phyloP scores from a whole-genome alignment of 2,329 filamentous ascomycete genomes.

The Xylariales sp. region DNA sequence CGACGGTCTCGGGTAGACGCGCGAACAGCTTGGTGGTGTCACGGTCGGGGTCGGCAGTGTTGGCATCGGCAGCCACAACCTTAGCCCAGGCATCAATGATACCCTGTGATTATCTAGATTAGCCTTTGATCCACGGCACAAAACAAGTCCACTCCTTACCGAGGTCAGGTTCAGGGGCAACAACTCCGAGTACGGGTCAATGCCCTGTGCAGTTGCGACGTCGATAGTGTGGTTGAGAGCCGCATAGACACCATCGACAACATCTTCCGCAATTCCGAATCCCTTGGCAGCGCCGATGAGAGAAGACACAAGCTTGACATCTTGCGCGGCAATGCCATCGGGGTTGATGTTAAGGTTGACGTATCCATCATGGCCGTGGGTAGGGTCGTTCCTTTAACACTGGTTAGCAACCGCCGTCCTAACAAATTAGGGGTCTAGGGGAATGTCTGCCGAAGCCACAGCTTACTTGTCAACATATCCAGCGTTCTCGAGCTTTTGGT shows the following conservation, averaged over 20 bases:
- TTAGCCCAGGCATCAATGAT: conserved; percentile 20
- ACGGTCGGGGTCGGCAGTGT: conserved; percentile 23
- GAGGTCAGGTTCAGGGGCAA: conserved; percentile 29
- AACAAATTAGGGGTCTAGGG: no score
- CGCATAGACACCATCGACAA: neutral
- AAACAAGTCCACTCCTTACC: conserved; percentile 1
- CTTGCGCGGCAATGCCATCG: conserved; percentile 31
- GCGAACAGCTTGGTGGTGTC: conserved; percentile 44
- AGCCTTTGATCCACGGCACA: neutral
- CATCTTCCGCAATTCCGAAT: neutral
- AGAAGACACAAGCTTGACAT: conserved; percentile 32
- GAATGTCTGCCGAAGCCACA: no score
- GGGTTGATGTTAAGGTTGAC: conserved; percentile 33
- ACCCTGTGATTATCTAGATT: neutral
- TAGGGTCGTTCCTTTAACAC: neutral
- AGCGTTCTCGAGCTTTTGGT: conserved; percentile 66
- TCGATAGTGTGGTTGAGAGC: conserved; percentile 25
- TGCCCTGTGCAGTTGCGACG: neutral
- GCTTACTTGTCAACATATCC: conserved; percentile 61
- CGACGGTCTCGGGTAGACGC: conserved; percentile 61
- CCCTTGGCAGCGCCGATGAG: conserved; percentile 27
- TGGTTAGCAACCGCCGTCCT: neutral
- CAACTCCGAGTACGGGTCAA: conserved; percentile 29
- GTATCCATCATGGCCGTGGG: conserved; percentile 16
- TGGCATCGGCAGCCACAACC: conserved; percentile 20